phyloP scores from a whole-genome alignment of 2,329 filamentous ascomycete genomes.

The Neofusicoccum parvum region DNA sequence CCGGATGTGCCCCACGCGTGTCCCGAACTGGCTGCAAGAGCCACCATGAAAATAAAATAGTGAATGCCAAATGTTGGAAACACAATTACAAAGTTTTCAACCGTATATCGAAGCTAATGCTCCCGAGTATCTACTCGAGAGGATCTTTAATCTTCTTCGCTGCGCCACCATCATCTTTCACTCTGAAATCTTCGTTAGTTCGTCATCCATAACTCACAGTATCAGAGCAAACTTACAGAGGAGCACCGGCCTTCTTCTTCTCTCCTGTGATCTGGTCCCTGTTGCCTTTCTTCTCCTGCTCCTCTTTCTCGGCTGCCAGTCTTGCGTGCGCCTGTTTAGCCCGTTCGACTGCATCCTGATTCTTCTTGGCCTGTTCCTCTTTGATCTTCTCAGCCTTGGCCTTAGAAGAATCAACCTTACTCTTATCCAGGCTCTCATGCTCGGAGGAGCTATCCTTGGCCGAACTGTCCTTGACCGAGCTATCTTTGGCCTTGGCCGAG shows the following conservation, averaged over 20 bases:
- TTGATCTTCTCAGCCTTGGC: constrained; percentile 10
- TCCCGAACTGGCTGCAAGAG: background rate
- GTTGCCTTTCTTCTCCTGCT: background rate
- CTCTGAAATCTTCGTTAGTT: background rate
- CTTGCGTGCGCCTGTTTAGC: constrained; percentile 6
- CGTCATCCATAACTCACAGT: too few species aligned
- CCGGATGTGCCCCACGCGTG: background rate
- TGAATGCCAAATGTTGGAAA: background rate
- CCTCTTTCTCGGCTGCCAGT: background rate
- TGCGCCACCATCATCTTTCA: background rate
- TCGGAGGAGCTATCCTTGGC: constrained; percentile 1
- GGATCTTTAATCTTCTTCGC: constrained; percentile 22
- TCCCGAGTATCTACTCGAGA: constrained; percentile 8
- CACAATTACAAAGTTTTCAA: constrained; percentile 10
- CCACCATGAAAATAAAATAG: constrained; percentile 14
- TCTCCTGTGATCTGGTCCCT: constrained; percentile 9
- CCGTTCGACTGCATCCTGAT: background rate
- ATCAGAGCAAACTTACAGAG: constrained; percentile 8
- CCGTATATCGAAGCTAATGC: constrained; percentile 11
- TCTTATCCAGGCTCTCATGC: constrained; percentile 2
- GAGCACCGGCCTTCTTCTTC: constrained; percentile 7
- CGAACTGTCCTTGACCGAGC: background rate
- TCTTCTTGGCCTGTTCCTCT: constrained; percentile 11
- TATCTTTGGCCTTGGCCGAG: background rate
- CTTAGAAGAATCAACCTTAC: background rate